These are phyloP conservation scores for Alternaria triticimaculans DNA, from an alignment of 2,329 filamentous ascomycete species.

Conservation along the genomic window DNA sequence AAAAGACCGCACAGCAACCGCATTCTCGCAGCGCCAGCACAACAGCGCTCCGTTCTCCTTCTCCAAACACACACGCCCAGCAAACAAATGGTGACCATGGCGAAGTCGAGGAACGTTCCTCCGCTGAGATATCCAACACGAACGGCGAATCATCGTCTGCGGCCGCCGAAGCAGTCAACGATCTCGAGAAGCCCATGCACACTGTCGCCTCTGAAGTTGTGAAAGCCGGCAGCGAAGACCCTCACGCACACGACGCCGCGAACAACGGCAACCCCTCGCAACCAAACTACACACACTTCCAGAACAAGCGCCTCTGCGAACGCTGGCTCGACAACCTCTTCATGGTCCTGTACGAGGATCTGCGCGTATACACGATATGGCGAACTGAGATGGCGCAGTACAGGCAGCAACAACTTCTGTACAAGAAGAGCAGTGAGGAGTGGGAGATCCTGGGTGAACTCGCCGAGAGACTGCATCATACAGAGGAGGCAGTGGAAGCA, in stretches of 20 bases:
- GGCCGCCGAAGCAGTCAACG: conserved; percentile 31
- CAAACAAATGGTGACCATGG: conserved; percentile 45
- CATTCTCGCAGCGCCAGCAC: conserved; percentile 77
- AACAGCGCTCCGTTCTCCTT: conserved; percentile 75
- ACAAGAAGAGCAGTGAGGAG: conserved; percentile 95
- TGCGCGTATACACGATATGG: conserved; percentile 99
- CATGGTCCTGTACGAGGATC: conserved; percentile 98
- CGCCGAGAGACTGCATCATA: conserved; percentile 90
- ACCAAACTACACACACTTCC: conserved; percentile 86
- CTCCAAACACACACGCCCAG: conserved; percentile 49
- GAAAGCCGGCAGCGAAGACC: conserved; percentile 75
- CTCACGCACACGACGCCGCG: conserved; percentile 24
- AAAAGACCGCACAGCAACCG: conserved; percentile 61
- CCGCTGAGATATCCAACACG: conserved; percentile 33
- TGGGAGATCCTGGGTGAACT: conserved; percentile 97
- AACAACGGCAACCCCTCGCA: conserved; percentile 60
- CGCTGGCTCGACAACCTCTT: conserved; percentile 98
- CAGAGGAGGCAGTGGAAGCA: conserved; percentile 89
- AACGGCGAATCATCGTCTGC: conserved; percentile 38
- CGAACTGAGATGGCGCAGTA: conserved; percentile 97
- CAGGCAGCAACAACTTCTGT: conserved; percentile 88
- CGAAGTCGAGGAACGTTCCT: conserved; percentile 34
- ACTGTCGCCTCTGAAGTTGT: conserved; percentile 78
- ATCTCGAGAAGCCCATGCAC: conserved; percentile 79
- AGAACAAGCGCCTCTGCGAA: conserved; percentile 96